These are phyloP conservation scores for Colletotrichum gigasporum DNA, from an alignment of 2,329 filamentous ascomycete species.

Conservation along the genomic window DNA sequence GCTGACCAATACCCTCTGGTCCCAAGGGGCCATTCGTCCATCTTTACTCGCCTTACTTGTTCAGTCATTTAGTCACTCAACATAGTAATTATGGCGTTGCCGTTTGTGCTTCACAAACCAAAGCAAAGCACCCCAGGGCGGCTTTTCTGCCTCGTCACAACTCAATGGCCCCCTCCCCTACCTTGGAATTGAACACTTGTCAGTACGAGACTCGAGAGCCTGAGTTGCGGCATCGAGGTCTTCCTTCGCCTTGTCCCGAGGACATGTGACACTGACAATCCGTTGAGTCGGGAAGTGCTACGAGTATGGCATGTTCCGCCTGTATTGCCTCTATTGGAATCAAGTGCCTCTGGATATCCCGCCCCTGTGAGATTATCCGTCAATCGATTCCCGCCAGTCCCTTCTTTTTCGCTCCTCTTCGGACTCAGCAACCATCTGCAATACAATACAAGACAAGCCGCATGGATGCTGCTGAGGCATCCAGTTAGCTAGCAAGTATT, in stretches of 20 bases:
- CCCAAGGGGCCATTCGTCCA: no score
- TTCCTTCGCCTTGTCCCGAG: not conserved
- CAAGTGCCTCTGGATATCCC: not conserved
- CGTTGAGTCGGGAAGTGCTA: not conserved
- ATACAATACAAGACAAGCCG: no score
- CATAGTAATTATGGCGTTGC: no score
- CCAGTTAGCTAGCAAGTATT: no score
- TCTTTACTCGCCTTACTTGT: not conserved
- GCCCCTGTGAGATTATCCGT: conserved; percentile 22
- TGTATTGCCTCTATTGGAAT: not conserved
- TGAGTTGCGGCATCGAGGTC: not conserved
- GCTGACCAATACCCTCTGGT: not conserved
- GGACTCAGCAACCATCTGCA: not conserved
- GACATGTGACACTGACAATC: not conserved
- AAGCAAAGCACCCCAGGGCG: not conserved
- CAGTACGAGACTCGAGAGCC: not conserved
- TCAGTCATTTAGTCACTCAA: no score
- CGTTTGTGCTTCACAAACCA: not conserved
- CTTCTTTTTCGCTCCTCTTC: not conserved
- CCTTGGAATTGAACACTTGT: not conserved
- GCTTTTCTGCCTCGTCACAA: not conserved
- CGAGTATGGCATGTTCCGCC: not conserved
- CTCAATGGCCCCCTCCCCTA: not conserved
- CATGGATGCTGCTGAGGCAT: no score
- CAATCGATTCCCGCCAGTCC: conserved; percentile 12